Evolutionary conservation across 176 grass and related monocot species (phyloP).

Genomic region (Paspalum notatum): DNA sequence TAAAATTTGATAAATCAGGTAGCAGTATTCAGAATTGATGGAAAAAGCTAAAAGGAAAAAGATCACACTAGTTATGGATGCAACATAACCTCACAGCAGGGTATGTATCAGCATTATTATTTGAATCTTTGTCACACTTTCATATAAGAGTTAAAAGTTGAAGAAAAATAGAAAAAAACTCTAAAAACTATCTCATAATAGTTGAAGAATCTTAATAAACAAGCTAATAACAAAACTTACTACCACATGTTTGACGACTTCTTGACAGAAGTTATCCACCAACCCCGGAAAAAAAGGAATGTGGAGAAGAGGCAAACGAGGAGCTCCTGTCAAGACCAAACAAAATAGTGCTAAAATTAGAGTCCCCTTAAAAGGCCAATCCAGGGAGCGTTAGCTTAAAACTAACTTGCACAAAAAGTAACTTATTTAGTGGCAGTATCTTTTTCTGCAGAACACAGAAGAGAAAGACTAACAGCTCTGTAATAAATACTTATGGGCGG

Average conservation of each 20-base stretch:
- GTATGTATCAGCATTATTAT: not conserved
- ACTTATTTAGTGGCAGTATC: not conserved
- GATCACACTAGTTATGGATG: not conserved
- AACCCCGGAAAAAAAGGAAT: not conserved
- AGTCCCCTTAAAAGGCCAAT: not conserved
- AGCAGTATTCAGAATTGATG: not conserved
- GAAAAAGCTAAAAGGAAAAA: not conserved
- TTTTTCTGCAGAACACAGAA: not conserved
- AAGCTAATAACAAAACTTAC: not conserved
- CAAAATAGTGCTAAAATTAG: not conserved
- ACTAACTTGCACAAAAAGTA: not conserved
- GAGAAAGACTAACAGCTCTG: not conserved
- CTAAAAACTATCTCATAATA: not conserved
- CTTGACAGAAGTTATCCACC: conserved; percentile 13
- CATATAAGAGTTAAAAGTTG: conserved; percentile 4
- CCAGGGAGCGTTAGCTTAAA: not conserved
- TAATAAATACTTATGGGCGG: not conserved
- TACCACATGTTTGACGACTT: not conserved
- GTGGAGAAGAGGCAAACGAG: conserved; percentile 2
- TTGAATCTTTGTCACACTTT: not conserved
- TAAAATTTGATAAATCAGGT: conserved; percentile 36
- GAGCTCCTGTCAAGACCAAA: not conserved
- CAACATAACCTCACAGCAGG: not conserved
- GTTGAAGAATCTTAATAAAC: conserved; percentile 2
- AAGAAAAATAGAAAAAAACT: not conserved